Evolutionary conservation across 805 yeast genomes (phyloP), one percentile per base, ranked within the genome.

Genomic region (Candida vartiovaarae): DNA sequence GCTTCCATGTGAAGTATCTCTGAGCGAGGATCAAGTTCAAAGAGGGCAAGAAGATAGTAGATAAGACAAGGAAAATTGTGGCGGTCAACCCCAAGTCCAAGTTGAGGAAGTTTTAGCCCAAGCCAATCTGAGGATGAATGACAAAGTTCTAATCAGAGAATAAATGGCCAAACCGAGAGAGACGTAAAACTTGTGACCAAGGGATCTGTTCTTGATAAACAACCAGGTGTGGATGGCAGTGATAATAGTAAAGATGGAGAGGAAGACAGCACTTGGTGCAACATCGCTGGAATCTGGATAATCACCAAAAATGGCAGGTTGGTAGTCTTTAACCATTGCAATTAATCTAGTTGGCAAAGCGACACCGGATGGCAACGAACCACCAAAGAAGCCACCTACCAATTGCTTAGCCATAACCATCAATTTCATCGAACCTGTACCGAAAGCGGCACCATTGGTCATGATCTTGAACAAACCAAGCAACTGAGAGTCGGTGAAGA

Each of bases 1-100:
- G 90, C 62, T 81, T 70, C 88, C 89, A 83, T 9, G 86, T 80
- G 65, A 82, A 81, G 28, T 82, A 64, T 60, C 90, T 74, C 61
- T 82, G 89, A 8, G 86, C 86, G 45, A 84, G 63, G 27, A 82
- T 72, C 61, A 82, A 68, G 55, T 80, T 80, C 55, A 79, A 66
- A 5, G 83, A 70, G 38, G 78, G 75, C 40, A 83, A 57, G 36
- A 78, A 60, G 25, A 79, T 74, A 15, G 80, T 73, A n/a, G 87
- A 78, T 23, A 80, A 64, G 49, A 78, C 71, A 27, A 77, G 57
- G 43, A 83, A 71, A 36, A 81, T 77, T 32, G 75, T 78, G 4
- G 78, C 69, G 4, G 80, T 65, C 41, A 83, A 64, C 39, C 86
- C 91, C 31, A 66, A 50, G 15, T 63, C 60, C 32, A 79, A 59